Evolutionary conservation across 192 early-diverging fungal species (phyloP).

Genomic region (Ramicandelaber brevisporus): DNA sequence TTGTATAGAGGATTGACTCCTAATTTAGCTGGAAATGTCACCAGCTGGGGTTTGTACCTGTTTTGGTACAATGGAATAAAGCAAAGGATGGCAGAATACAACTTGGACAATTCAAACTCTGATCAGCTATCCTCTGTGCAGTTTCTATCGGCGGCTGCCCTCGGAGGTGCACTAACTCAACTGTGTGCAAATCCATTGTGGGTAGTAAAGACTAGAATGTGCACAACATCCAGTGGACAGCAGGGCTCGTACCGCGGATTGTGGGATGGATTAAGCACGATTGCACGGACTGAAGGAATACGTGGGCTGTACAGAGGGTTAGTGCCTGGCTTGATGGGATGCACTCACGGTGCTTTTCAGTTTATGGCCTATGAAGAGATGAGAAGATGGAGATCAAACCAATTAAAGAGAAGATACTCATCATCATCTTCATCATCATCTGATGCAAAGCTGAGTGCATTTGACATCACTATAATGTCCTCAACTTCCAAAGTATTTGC

Average conservation of each 20-base stretch:
- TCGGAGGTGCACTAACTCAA: slow-evolving; percentile 45
- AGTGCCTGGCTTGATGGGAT: slow-evolving; percentile 69
- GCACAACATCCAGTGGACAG: slow-evolving; percentile 26
- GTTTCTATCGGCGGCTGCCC: slow-evolving; percentile 55
- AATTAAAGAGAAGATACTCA: not conserved
- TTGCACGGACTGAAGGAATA: slow-evolving; percentile 37
- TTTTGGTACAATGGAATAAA: slow-evolving; percentile 44
- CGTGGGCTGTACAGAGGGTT: slow-evolving; percentile 58
- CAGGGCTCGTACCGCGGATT: slow-evolving; percentile 38
- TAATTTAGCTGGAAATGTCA: slow-evolving; percentile 70
- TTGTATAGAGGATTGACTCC: slow-evolving; percentile 79
- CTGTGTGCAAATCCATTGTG: slow-evolving; percentile 54
- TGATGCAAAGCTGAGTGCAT: slow-evolving; percentile 14
- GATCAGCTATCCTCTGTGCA: slow-evolving; percentile 40
- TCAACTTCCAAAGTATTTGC: slow-evolving; percentile 68
- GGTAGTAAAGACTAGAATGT: slow-evolving; percentile 70
- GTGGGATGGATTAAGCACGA: slow-evolving; percentile 24
- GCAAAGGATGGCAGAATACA: slow-evolving; percentile 11
- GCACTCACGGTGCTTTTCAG: slow-evolving; percentile 90
- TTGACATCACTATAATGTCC: slow-evolving; percentile 65
- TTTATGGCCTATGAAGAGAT: slow-evolving; percentile 98
- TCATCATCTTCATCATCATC: not conserved
- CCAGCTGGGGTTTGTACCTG: slow-evolving; percentile 96
- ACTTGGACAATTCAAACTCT: slow-evolving; percentile 14
- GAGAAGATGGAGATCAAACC: slow-evolving; percentile 37